Evolutionary conservation across 768 basidiomycete species (phyloP).

Genomic region (Leccinum disarticulatum): DNA sequence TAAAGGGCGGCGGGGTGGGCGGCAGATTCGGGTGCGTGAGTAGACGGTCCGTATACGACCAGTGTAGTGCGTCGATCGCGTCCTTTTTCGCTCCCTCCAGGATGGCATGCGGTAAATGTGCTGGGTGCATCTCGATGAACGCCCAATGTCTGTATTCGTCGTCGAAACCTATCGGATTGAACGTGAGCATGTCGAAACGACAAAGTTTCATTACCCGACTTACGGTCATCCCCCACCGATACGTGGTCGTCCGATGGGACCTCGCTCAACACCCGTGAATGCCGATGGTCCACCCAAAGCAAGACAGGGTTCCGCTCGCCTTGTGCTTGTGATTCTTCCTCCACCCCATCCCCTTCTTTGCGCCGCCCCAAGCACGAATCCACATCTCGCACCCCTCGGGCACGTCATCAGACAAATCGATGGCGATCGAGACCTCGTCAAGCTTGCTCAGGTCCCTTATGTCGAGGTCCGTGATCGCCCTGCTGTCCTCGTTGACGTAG

Average conservation of each 20-base stretch:
- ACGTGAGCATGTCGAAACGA: not conserved
- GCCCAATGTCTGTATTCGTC: constrained; percentile 81
- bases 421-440: constrained; percentile 37
- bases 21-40: constrained; percentile 51
- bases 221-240: constrained; percentile 42
- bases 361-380: constrained; percentile 46
- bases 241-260: constrained; percentile 35
- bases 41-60: constrained; percentile 80
- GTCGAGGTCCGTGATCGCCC: constrained; percentile 70
- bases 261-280: constrained; percentile 50
- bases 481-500: constrained; percentile 62
- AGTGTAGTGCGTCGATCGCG: constrained; percentile 73
- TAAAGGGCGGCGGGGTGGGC: constrained; percentile 63
- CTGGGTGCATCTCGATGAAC: constrained; percentile 77
- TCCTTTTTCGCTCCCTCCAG: constrained; percentile 58
- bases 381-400: constrained; percentile 59
- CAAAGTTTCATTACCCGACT: constrained; percentile 13
- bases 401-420: constrained; percentile 30
- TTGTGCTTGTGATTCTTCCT: constrained; percentile 30
- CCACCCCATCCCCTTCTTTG: constrained; percentile 28
- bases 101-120: constrained; percentile 53
- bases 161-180: constrained; percentile 54
- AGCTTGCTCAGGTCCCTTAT: constrained; percentile 53
- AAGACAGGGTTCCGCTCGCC: constrained; percentile 37
- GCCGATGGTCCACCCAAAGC: constrained; percentile 68